Evolutionary conservation across 768 basidiomycete species (phyloP).

Genomic region (Omphalotus guepiniiformis): DNA sequence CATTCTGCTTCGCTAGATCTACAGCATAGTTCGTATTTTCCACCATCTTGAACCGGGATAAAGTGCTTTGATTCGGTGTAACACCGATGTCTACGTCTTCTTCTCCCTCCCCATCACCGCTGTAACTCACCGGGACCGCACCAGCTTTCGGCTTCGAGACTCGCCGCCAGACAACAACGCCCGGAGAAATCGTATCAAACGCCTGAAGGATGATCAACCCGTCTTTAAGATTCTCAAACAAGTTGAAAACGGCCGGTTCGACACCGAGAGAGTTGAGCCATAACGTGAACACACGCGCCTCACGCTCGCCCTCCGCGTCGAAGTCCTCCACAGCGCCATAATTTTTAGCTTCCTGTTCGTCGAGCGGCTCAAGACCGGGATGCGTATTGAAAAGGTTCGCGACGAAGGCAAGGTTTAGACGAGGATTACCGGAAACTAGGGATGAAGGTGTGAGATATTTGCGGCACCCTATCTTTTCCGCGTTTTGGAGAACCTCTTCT

Average conservation of each 20-base stretch:
- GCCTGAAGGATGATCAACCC: conserved; percentile 91
- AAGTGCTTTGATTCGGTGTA: conserved; percentile 74
- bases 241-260: conserved; percentile 92
- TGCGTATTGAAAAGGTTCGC: conserved; percentile 98
- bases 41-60: conserved; percentile 95
- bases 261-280: conserved; percentile 98
- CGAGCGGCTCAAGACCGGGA: conserved; percentile 91
- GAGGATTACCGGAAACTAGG: conserved; percentile 90
- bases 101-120: conserved; percentile 36
- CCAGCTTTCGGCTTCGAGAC: conserved; percentile 91
- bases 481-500: conserved; percentile 87
- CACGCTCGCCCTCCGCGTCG: conserved; percentile 97
- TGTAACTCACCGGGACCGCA: conserved; percentile 35
- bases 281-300: conserved; percentile 95
- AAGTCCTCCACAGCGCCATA: conserved; percentile 93
- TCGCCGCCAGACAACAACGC: conserved; percentile 90
- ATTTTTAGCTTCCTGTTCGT: conserved; percentile 90
- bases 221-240: conserved; percentile 95
- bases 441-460: conserved; percentile 94
- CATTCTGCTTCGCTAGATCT: conserved; percentile 88
- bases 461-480: conserved; percentile 88
- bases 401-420: conserved; percentile 96
- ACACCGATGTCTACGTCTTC: conserved; percentile 81
- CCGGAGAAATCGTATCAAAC: conserved; percentile 93
- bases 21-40: conserved; percentile 98